Base-by-base conservation (phyloP, 1,284 basidiomycete species). In the Trichosporon sp. region DNA sequence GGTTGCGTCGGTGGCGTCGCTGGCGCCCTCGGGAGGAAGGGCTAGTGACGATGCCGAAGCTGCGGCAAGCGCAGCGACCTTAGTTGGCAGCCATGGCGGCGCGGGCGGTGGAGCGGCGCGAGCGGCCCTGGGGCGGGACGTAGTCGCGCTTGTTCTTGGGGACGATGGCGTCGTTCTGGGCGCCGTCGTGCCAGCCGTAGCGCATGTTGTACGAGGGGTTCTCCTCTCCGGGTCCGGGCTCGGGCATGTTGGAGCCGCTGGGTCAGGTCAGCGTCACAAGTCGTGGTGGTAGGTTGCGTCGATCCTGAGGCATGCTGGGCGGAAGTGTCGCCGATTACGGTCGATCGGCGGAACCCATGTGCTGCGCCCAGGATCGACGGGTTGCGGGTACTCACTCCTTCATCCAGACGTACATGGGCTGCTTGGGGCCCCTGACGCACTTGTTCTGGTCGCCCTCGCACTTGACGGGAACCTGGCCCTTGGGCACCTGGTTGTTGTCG, bases 391-490 rank as follows among this genome's bases (percentile, higher is more conserved):
- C 69, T 70, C 59, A 70, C 70, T 56, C 68, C 56, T 48, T 61
- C 65, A 56, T 40, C 43, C 16, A 70, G n/a, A 70, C 35, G 65
- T 70, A 74, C 70, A 74, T 70, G 35, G 69, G 68, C 70, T 71
- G 70, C 68, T 73, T 71, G 10, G 80, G 75, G 4, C 78, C 79
- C 54, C 75, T 75, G 61, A 82, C 75, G 67, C 83, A 84, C 4
- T 69, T 73, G 26, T 63, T 54, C n/a, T 76, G 65, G 66, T 80
- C 75, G 61, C 66, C 72, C 8, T 66, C 73, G 71, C 84, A 85
- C 37, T 78, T 72, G 3, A 70, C 71, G 0, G 84, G 78, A 4
- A 79, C 75, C 31, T 75, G 70, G 14, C 90, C 83, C 35, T 85
- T 85, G 4, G 86, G 81, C 1, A 87, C 85, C 10, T 38, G 14